A percentile compares a stretch with the other conserved stretches of the same genome.
Evolutionary conservation across 257 asterid species (phyloP).

Genomic region (Oldenlandia corymbosa): DNA sequence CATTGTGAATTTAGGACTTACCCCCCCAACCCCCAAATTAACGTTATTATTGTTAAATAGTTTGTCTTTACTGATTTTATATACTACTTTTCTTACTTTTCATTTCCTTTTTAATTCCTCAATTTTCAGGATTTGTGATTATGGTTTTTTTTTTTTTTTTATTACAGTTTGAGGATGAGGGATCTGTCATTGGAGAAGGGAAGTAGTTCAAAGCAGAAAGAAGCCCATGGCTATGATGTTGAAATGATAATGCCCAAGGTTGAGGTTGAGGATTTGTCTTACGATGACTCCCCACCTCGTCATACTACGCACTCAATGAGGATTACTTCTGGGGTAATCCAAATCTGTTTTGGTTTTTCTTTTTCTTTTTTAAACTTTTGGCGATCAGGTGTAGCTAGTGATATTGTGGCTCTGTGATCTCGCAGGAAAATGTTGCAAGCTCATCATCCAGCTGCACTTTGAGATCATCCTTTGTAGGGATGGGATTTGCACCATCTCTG

Average conservation of each 20-base stretch:
- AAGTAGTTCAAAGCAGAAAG: too few species aligned
- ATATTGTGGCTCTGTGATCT: conserved; percentile 10
- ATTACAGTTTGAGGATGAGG: too few species aligned
- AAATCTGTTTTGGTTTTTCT: background rate
- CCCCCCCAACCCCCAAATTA: too few species aligned
- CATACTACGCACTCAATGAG: conserved; percentile 20
- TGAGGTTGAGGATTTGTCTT: conserved; percentile 49
- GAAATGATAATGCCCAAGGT: conserved; percentile 48
- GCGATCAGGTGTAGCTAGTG: background rate
- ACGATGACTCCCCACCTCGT: conserved; percentile 32
- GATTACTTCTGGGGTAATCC: conserved; percentile 39
- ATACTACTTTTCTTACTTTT: too few species aligned
- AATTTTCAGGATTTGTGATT: too few species aligned
- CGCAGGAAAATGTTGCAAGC: conserved; percentile 63
- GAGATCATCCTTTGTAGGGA: conserved; percentile 68
- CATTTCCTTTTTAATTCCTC: too few species aligned
- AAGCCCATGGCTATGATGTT: too few species aligned
- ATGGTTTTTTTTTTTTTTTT: too few species aligned
- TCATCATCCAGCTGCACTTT: conserved; percentile 60
- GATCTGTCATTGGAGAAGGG: too few species aligned
- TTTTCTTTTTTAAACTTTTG: background rate
- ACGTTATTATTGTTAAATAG: too few species aligned
- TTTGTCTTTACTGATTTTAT: too few species aligned
- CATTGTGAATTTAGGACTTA: too few species aligned
- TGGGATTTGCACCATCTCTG: conserved; percentile 76